These are phyloP conservation scores for Fragaria nilgerrensis DNA, from an alignment of 306 rosid genomes.

Conservation along the genomic window DNA sequence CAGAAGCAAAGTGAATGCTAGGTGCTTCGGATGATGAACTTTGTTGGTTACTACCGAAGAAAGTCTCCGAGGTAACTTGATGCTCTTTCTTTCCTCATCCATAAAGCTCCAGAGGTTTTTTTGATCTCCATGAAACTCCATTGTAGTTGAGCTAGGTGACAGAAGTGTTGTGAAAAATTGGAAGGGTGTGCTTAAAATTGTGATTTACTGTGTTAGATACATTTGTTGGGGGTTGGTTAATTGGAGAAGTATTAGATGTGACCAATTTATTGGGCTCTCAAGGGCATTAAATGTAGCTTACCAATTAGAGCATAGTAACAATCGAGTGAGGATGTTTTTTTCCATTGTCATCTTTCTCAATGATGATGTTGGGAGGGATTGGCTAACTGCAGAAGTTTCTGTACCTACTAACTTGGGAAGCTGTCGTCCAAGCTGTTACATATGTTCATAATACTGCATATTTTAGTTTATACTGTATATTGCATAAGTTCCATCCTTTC, in stretches of 20 bases:
- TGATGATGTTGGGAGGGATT: slow-evolving; percentile 3
- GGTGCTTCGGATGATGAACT: slow-evolving; percentile 17
- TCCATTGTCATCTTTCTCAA: neutral
- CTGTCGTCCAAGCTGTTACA: neutral
- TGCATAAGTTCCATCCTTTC: neutral
- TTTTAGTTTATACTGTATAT: neutral
- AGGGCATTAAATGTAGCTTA: neutral
- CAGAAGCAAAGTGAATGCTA: slow-evolving; percentile 22
- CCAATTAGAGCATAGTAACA: neutral
- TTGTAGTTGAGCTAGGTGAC: slow-evolving; percentile 12
- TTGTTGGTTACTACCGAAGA: slow-evolving; percentile 31
- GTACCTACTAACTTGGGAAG: neutral
- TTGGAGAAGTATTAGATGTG: neutral
- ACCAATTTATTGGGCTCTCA: neutral
- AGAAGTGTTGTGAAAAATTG: neutral
- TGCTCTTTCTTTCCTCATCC: slow-evolving; percentile 42
- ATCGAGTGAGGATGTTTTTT: neutral
- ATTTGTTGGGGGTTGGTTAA: slow-evolving; percentile 7
- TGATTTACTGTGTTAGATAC: neutral
- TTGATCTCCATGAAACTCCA: slow-evolving; percentile 35
- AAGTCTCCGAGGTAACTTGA: slow-evolving; percentile 38
- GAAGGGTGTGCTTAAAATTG: slow-evolving; percentile 7
- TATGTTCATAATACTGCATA: neutral
- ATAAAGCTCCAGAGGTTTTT: slow-evolving; percentile 31
- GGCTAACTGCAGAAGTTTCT: neutral